Evolutionary conservation across 352 stramenopile genomes (phyloP), one percentile per base, ranked within the genome.

Genomic region (Phytopythium boreale): DNA sequence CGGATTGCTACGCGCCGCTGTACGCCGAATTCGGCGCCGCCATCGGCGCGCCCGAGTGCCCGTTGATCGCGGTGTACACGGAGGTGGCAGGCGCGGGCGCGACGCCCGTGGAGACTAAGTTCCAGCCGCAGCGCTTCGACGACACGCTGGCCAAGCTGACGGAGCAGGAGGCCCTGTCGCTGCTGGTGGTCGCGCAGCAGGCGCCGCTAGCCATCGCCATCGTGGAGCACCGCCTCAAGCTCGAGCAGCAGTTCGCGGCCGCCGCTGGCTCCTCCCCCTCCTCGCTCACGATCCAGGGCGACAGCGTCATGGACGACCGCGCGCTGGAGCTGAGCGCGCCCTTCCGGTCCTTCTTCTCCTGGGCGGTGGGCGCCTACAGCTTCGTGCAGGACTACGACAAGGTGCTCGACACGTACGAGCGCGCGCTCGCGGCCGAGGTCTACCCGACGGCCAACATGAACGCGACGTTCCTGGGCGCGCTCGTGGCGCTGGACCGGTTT

Each of bases 401-500:
- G 47, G 51, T 87, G 59, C 77, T 87, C 24, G 53, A 71, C 5
- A 76, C 86, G 11, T 91, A 89, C 70, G 64, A 87, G 27, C 67
- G 72, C 14, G 69, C 72, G 22, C 51, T 79, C 17, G 72, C 75
- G 12, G 68, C 70, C 8, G 43, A 62, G 14, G 52, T 88, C 22
- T 86, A 88, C 63, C 78, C 81, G 59, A 84, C 82, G 2, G 78
- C 80, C 10, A 86, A 84, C 66, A 91, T 89, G 80, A 89, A 80
- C 55, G 67, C 71, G 29, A 71, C 84, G 62, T 91, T 87, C 65
- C 22, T 84, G 6, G 72, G 71, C 29, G 68, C 77, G 37, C 62
- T 91, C 12, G 70, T 88, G 56, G 69, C 53, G 20, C 61, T 75
- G 50, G 66, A 56, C 31, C 66, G 77, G 2, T 75, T 69, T 22